Base-by-base conservation (phyloP, 2,329 filamentous ascomycete species). In the Hymenotorrendiella dingleyae region DNA sequence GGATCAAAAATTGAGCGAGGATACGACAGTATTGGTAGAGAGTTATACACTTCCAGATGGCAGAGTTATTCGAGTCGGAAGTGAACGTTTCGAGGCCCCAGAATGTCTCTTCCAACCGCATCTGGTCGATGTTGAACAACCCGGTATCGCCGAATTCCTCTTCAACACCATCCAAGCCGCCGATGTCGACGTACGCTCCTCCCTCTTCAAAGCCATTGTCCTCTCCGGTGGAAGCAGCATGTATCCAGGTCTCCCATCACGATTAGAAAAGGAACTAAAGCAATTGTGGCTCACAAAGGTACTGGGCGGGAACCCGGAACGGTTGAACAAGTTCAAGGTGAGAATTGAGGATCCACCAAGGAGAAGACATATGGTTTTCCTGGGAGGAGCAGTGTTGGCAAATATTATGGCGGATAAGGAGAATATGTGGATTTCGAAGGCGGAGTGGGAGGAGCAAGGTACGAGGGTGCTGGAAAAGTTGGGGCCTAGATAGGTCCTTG, bases 381-480 rank as follows among this genome's bases (percentile, higher is more conserved):
- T 98, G 43, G 93, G 93, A 45, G 93, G 93, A 57, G 93, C 93
- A 20, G 93, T 98, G 50, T 72, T 98, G 59, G 93, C 93, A 57
- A 97, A 97, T 64, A 94, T 98, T 66, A 97, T 98, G 85, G 90
- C 93, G 34, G 90, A 97, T 69, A 97, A 96, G 71, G 88, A 96
- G 66, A 86, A 84, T 64, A 97, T 97, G 93, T 98, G 93, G 93
- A 90, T 98, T 61, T 86, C 84, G 56, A 95, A 95, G 74, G 77
- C 86, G 60, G 93, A 98, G 68, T 98, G 93, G 93, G 78, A 93
- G 61, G 93, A 98, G 69, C 84, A 96, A 64, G 93, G 93, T 28
- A 64, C 84, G 27, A 76, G 84, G 45, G 82, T 86, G 47, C 68
- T 98, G 62, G 87, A 94, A 71, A 98, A 97, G 74, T 73, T 98